Percentiles rank a stretch among this genome's conserved stretches.
Evolutionary conservation across 78 protist genomes (phyloP).

Genomic region (Emiliania huxleyi): DNA sequence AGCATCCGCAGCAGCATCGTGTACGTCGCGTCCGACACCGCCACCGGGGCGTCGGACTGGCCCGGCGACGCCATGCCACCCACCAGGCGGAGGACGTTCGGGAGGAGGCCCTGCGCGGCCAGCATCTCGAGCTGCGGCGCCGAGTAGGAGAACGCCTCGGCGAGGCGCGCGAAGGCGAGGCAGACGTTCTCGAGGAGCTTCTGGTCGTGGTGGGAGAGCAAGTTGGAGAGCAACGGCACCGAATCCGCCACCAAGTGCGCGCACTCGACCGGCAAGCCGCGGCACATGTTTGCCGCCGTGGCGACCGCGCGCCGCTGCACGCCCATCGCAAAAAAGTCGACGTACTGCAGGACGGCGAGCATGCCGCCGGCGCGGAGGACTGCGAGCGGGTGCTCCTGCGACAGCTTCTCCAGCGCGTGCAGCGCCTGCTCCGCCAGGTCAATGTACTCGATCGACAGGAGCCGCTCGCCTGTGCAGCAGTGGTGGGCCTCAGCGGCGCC

Average conservation of each 20-base stretch:
- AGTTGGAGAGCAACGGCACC: conserved; percentile 64
- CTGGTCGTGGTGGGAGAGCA: conserved; percentile 42
- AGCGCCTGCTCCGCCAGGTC: conserved; percentile 91
- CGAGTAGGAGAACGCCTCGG: background rate
- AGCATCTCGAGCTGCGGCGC: conserved; percentile 1
- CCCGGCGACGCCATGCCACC: background rate
- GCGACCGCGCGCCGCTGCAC: conserved; percentile 75
- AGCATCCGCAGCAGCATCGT: conserved; percentile 11
- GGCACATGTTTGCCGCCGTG: conserved; percentile 65
- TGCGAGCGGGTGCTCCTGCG: conserved; percentile 64
- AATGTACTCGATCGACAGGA: conserved; percentile 79
- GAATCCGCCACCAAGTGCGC: conserved; percentile 61
- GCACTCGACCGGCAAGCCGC: conserved; percentile 58
- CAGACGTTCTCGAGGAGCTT: conserved; percentile 60
- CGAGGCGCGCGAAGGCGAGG: conserved; percentile 49
- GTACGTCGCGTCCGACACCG: background rate
- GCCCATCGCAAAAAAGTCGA: conserved; percentile 81
- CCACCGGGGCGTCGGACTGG: background rate
- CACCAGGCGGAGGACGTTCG: background rate
- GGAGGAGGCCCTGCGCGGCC: conserved; percentile 11
- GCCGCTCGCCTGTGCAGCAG: too few relatives aligned
- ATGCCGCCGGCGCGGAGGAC: conserved; percentile 78
- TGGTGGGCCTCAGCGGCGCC: too few relatives aligned
- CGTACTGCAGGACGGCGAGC: conserved; percentile 71
- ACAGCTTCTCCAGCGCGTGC: conserved; percentile 68